These are phyloP conservation scores for Leersia perrieri DNA, from an alignment of 176 grass and related monocot species.

Conservation along the genomic window DNA sequence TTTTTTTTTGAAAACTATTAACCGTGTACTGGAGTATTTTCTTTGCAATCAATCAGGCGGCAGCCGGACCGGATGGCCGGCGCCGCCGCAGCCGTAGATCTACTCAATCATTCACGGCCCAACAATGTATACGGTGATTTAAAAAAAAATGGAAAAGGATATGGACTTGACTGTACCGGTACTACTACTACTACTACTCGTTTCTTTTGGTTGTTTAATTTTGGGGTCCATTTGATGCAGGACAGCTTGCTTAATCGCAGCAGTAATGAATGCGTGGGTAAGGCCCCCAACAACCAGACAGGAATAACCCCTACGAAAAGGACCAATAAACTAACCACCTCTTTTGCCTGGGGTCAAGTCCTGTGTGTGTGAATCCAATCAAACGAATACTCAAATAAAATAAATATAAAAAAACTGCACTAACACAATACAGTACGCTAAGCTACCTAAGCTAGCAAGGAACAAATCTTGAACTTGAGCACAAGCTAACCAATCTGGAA, in stretches of 20 bases:
- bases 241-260: constrained; percentile 26
- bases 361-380: constrained; percentile 1
- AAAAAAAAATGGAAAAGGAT: not conserved
- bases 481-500: constrained; percentile 18
- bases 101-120: constrained; percentile 19
- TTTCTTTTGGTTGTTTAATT: constrained; percentile 4
- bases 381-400: not conserved
- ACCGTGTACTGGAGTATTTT: not conserved
- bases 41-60: not conserved
- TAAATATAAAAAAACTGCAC: not conserved
- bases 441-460: not conserved
- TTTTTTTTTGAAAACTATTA: too few relatives aligned
- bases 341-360: constrained; percentile 4
- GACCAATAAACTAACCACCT: constrained; percentile 39
- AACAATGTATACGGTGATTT: not conserved
- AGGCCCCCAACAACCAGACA: constrained; percentile 54
- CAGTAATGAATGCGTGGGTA: constrained; percentile 37
- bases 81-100: constrained; percentile 17
- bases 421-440: constrained; percentile 1
- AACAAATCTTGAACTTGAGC: constrained; percentile 29
- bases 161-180: not conserved
- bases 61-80: not conserved
- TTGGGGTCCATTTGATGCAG: constrained; percentile 4
- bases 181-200: not conserved
- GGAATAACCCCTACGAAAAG: constrained; percentile 35